phyloP scores from a whole-genome alignment of 768 basidiomycete species.

The Boletus huronensis region DNA sequence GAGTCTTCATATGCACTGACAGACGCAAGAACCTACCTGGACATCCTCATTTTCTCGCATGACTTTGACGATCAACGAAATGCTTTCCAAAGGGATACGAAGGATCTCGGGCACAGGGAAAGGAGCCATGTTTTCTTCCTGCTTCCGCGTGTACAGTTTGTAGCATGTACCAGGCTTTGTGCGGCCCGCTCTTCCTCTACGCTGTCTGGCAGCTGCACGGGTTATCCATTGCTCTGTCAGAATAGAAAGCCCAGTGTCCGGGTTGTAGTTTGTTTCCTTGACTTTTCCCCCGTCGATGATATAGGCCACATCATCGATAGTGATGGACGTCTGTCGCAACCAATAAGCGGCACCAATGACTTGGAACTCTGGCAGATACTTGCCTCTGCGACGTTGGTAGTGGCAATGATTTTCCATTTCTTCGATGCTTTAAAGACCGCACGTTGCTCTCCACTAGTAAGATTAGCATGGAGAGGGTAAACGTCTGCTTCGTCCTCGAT shows the following conservation, averaged over 20 bases:
- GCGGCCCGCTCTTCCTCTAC: slow-evolving; percentile 87
- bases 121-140: slow-evolving; percentile 61
- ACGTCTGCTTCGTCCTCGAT: slow-evolving; percentile 43
- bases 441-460: slow-evolving; percentile 81
- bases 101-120: slow-evolving; percentile 88
- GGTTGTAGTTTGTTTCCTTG: slow-evolving; percentile 75
- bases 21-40: slow-evolving; percentile 44
- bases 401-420: slow-evolving; percentile 79
- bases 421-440: slow-evolving; percentile 62
- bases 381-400: slow-evolving; percentile 91
- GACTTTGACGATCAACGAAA: slow-evolving; percentile 79
- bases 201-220: slow-evolving; percentile 75
- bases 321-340: slow-evolving; percentile 69
- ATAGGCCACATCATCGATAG: slow-evolving; percentile 84
- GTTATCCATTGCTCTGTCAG: slow-evolving; percentile 80
- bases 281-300: slow-evolving; percentile 84
- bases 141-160: slow-evolving; percentile 78
- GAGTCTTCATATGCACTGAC: neutral
- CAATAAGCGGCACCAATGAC: neutral
- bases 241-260: slow-evolving; percentile 66
- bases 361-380: slow-evolving; percentile 7
- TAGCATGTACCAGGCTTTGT: slow-evolving; percentile 81
- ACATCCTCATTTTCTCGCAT: slow-evolving; percentile 76
- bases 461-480: slow-evolving; percentile 85
- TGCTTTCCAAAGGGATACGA: slow-evolving; percentile 78